Base-by-base conservation (phyloP, 305 asterid genomes). In the Ilex paraguariensis region DNA sequence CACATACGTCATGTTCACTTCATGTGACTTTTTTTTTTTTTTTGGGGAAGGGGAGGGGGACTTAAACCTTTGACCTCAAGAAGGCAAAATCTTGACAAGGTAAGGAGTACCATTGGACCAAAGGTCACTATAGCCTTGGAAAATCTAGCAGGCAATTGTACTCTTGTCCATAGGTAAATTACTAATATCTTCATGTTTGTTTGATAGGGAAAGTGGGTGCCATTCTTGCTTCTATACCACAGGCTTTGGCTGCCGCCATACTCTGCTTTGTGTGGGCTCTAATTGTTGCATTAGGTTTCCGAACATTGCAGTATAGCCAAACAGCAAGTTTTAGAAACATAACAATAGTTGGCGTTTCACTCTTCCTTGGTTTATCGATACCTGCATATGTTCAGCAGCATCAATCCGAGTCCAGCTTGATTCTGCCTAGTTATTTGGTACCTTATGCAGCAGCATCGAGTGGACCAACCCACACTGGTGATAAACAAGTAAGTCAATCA, bases 401-500 rank as follows among this genome's bases (percentile, higher is more conserved):
- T 59, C 90, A 80, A 46, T 89, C 97, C 2, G 86, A 86, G 71
- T 67, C 94, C 57, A 75, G 68, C 70, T 75, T 90, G 65, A 79
- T 93, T 66, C 84, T 93, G 46, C 99, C 99, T 2, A 69, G 82
- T 58, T 93, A 87, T 80, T 92, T 90, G 31, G 76, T 93, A 69
- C 97, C 97, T 54, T 93, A 80, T 73, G 83, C 95, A 10, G 96
- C 95, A 30, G 97, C 99, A 55, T 93, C 99, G 15, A 93, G 86
- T 63, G 99, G 99, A 60, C 99, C 99, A 0, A 71, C 79, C 65
- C 86, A 73, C 79, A 73, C 88, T 3, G 89, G 93, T 17, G 80
- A 54, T 72, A 53, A 78, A 53, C 91, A 86, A 69, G 99, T 90
- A 72, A 86, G 91, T 63, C 13, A 57, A 36, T 36, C 42, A 36